Base-by-base conservation (phyloP, 1,139 yeast species). In the Lodderomyces metapsilosis region DNA sequence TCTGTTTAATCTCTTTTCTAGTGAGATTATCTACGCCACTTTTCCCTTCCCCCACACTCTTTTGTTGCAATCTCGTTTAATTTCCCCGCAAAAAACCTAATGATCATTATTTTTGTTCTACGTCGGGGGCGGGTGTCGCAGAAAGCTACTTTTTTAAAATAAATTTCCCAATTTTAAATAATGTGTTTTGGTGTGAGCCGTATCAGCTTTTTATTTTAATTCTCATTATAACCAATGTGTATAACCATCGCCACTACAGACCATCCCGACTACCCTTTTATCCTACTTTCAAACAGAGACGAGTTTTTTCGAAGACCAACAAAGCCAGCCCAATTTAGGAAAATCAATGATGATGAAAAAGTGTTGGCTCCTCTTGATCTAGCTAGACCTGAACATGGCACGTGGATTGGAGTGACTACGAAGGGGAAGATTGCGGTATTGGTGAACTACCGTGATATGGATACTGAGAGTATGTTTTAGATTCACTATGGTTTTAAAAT, bases 361-460 rank as follows among this genome's bases (percentile, higher is more conserved):
- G 63, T 87, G 2, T 58, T 89, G 10, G 77, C 87, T 5, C 98
- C 98, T 0, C 65, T 74, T 28, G 98, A 92, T 59, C 58, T 85
- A 51, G 89, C 84, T 1, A 66, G 92, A 40, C 64, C 69, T 1
- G 91, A 82, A 48, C 88, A 80, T 52, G 98, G 98, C 0, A 87
- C 97, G 0, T 92, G 98, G 98, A 78, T 88, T 2, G 97, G 96
- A 0, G 75, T 85, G 2, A 76, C 81, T 37, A 67, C 67, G 24
- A 59, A 57, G 3, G 94, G 94, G 0, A 74, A 78, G 44, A 48
- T 91, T 2, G 87, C 95, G 0, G 85, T 85, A 2, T 68, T 92
- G 34, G 81, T 92, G 16, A 92, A 92, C 58, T 82, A 78, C 54
- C 67, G 88, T 56, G 83, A 78, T 55, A 48, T 52, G 3, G 61